A percentile compares a stretch with the other conserved stretches of the same genome.
These are phyloP conservation scores for Chytriomyces sp. DNA, from an alignment of 192 early-diverging fungal species.

Conservation along the genomic window DNA sequence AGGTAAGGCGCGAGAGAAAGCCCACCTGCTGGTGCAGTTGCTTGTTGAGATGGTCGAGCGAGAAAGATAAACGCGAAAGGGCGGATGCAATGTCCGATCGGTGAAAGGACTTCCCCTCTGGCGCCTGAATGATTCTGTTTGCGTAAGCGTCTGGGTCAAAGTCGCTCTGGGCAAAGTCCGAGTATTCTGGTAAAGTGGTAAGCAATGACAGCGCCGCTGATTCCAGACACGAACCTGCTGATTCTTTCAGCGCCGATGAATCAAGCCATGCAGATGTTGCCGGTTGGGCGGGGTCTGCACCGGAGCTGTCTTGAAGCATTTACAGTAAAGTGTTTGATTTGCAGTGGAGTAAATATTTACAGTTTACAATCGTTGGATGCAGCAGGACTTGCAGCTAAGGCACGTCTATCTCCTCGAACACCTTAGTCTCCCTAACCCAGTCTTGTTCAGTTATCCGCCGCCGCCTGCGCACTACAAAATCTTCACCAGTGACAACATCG, in stretches of 20 bases:
- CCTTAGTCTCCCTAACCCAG: not conserved
- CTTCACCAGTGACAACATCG: constrained; percentile 34
- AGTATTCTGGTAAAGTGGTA: constrained; percentile 59
- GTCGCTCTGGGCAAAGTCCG: constrained; percentile 63
- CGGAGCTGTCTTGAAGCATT: too few species aligned
- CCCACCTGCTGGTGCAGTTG: constrained; percentile 74
- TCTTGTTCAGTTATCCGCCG: constrained; percentile 21
- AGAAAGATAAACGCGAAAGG: constrained; percentile 69
- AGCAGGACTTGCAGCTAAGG: too few species aligned
- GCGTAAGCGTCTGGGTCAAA: constrained; percentile 76
- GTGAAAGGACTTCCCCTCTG: constrained; percentile 56
- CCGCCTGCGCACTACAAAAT: constrained; percentile 35
- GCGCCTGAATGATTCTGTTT: constrained; percentile 65
- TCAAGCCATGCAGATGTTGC: too few species aligned
- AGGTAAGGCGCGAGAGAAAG: not conserved
- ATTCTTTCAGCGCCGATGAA: too few species aligned
- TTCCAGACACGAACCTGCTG: too few species aligned
- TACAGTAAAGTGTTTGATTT: too few species aligned
- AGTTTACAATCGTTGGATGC: too few species aligned
- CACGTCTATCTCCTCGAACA: too few species aligned
- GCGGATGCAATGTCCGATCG: constrained; percentile 68
- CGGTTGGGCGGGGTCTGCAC: too few species aligned
- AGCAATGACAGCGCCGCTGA: not conserved
- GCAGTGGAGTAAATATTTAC: too few species aligned
- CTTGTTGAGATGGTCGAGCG: constrained; percentile 75